Evolutionary conservation across 371 early-diverging fungal species (phyloP), one percentile per base, ranked within the genome.

Genomic region (Capniomyces stellatus): DNA sequence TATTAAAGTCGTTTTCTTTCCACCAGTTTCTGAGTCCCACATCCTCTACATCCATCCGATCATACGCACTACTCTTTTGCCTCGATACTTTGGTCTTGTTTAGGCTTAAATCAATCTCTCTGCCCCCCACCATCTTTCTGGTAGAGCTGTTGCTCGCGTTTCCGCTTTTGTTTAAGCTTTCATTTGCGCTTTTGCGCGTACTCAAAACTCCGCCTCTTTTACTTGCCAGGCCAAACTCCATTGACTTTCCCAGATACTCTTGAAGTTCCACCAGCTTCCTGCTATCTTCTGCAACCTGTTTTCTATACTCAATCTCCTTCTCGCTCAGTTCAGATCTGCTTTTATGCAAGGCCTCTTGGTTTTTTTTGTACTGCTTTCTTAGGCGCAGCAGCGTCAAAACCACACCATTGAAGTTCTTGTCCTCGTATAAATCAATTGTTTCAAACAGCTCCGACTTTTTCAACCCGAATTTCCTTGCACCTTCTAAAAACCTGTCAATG

Each of bases 351-450:
- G 10, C 15, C 15, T 35, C 35, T 10, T 6, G 10, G 15, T 35
- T 35, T 15, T 35, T 35, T 10, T 35, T 35, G 35, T 35, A 15
- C 10, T 10, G 6, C 35, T 35, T 35, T 15, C 15, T 15, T 15
- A 35, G 15, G 15, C 15, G 35, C 48, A 66, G 59, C 30, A 76
- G 54, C 18, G 74, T 67, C 54, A 75, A 61, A 35, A 78, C 67
- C 0, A 75, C 74, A 18, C 71, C 62, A 43, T 78, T 60, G 76
- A 92, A 81, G 67, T 92, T 81, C 62, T 84, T 89, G 39, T 76
- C 87, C 48, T 91, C 89, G 63, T 82, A 89, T 31, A 96, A 67
- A 66, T 96, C 96, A 3, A 79, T 79, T 0, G 96, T 89, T 59
- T 90, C 81, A 67, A 96, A 96, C 47, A 91, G 66, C 57, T 89